Evolutionary conservation across 192 early-diverging fungal species (phyloP), one percentile per base, ranked within the genome.

Genomic region (Glomus cerebriforme): DNA sequence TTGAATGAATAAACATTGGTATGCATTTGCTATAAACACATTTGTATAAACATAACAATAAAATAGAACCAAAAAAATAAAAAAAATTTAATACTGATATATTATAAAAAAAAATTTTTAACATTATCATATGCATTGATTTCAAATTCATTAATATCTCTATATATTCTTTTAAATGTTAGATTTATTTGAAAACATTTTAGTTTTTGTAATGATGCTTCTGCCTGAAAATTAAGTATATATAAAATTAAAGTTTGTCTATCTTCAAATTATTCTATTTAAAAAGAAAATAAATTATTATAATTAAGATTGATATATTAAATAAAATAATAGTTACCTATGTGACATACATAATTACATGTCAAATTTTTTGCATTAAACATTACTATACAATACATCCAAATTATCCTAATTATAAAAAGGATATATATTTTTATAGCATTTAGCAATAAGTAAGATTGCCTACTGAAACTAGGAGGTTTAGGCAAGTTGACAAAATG

Each of bases 141-240:
- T 34, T 67, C 34, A 67, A 67, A 67, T 31, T 67, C 17, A 67
- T 67, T 67, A 67, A 67, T 67, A 9, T 67, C 29, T 34, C 7
- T 35, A 67, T 12, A 35, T 0, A 67, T 17, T 31, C 31, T 15
- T 67, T 67, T 67, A 34, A 67, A 67, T 34, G 17, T 60, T 60
- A 60, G 22, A 60, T 60, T 6, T 7, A 60, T 26, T 60, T 60
- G 22, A 60, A 60, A 60, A 60, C 26, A 60, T n/a, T 60, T 19
- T 60, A 26, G 7, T 22, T 60, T 1, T 60, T 24, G 26, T 8
- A 60, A 26, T 60, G 7, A n/a, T n/a, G n/a, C 26, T 60, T 24
- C 5, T n/a, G 22, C 59, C 22, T 24, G 19, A 26, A 7, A 7
- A 24, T 60, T 60, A 22, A 24, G 19, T 19, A 60, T 60, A 7